These are phyloP conservation scores for Phytopythium oedochilum DNA, from an alignment of 352 stramenopile species.

Conservation along the genomic window DNA sequence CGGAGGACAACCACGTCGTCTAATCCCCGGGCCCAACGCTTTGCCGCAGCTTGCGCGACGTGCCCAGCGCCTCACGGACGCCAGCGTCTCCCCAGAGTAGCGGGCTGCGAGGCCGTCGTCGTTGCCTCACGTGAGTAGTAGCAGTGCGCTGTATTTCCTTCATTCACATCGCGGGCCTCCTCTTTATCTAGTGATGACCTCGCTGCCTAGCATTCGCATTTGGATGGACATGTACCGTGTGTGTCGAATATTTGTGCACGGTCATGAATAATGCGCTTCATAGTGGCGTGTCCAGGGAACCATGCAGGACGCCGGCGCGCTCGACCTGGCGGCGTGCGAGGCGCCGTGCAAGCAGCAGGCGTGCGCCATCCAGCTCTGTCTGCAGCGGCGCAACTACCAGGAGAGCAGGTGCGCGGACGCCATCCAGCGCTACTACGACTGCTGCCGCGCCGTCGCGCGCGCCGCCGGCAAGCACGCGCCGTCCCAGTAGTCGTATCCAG, in stretches of 20 bases:
- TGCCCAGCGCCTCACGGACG: not conserved
- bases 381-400: constrained; percentile 70
- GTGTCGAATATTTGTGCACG: too few species aligned
- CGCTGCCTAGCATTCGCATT: too few species aligned
- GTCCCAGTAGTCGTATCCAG: too few species aligned
- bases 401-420: constrained; percentile 54
- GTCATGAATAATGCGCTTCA: too few species aligned
- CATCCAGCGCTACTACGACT: constrained; percentile 74
- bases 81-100: not conserved
- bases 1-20: constrained; percentile 31
- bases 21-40: constrained; percentile 7
- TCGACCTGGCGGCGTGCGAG: constrained; percentile 42
- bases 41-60: not conserved
- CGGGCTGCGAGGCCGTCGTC: not conserved
- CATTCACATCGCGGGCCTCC: too few species aligned
- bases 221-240: too few species aligned
- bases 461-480: constrained; percentile 16
- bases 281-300: too few species aligned
- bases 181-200: too few species aligned
- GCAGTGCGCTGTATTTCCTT: constrained; percentile 7
- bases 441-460: constrained; percentile 43
- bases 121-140: too few species aligned
- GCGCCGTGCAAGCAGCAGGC: constrained; percentile 63
- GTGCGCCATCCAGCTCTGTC: constrained; percentile 80
- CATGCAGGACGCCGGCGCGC: constrained; percentile 5